Base-by-base conservation (phyloP, 495 filamentous ascomycete genomes). In the Penicillium crystallinum region DNA sequence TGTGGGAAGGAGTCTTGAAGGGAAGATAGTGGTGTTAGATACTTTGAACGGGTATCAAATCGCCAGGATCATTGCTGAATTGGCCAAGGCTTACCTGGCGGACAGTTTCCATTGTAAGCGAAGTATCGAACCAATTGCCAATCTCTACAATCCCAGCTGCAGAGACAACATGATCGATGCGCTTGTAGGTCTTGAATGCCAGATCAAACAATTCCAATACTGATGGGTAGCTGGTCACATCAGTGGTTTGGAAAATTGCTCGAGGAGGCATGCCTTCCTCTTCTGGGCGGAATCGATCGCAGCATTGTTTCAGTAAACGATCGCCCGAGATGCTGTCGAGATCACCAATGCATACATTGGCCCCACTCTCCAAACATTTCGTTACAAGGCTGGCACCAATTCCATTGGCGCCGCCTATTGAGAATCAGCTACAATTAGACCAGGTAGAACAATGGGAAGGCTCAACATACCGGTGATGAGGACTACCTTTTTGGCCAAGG, bases 301-400 rank as follows among this genome's bases (percentile, higher is more conserved):
- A 22, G 31, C 53, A 61, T 18, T 63, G 60, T 10, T 54, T 50
- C 30, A 61, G 33, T 18, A 73, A 34, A 22, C 59, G 51, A 43
- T 68, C 64, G 22, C 70, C 70, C 2, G 44, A 49, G 25, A 68
- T 40, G 18, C 56, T 52, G 39, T 73, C 68, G 9, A 76, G 58
- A 47, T 81, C 78, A 31, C 69, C 73, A 47, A 73, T 67, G 39
- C 68, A 64, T 7, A 79, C 77, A 30, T 67, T 71, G 46, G 77
- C 77, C 7, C 75, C 74, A 12, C 66, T 61, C 11, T 70, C 63
- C 17, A 76, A 63, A 35, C 75, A 71, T 12, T 76, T 69, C 21
- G 75, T 62, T 9, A 77, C 74, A 0, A 78, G 74, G 35, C 75
- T 75, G 3, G 77, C 65, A n/a, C 79, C 77, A 33, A 81, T 81